Conservation (phyloP, 805 yeast genomes). For the Wickerhamiella hasegawae region DNA sequence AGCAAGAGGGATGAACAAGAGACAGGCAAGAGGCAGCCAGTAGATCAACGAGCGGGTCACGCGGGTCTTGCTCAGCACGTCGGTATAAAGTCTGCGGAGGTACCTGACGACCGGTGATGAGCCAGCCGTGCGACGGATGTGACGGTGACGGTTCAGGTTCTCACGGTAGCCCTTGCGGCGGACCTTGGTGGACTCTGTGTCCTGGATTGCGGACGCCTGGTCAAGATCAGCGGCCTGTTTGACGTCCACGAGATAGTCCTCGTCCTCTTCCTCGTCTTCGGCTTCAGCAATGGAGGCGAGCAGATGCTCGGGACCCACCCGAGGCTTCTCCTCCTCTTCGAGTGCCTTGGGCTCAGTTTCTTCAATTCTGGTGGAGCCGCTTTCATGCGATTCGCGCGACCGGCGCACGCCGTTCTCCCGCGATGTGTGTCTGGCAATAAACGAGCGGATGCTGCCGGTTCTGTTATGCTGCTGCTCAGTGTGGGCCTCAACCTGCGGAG, state of each 20-base stretch:
- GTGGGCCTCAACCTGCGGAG: no score
- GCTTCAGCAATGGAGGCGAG: constrained; percentile 12
- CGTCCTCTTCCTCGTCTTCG: constrained; percentile 10
- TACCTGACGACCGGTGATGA: constrained; percentile 7
- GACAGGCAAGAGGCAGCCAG: constrained; percentile 24
- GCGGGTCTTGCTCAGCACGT: constrained; percentile 12
- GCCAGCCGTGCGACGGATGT: constrained; percentile 8
- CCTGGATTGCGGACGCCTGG: constrained; percentile 3
- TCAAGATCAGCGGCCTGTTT: constrained; percentile 12
- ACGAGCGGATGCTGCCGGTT: background rate
- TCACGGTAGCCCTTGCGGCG: constrained; percentile 11
- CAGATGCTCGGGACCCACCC: constrained; percentile 5
- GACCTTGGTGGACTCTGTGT: background rate
- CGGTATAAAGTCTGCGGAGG: constrained; percentile 10
- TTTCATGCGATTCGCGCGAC: background rate
- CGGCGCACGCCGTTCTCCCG: no score
- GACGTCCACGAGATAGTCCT: constrained; percentile 8
- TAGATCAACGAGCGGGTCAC: constrained; percentile 21
- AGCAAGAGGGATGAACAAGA: constrained; percentile 25
- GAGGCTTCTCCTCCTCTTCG: background rate
- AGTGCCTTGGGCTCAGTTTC: constrained; percentile 5
- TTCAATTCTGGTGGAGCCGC: constrained; percentile 1
- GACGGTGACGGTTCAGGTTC: constrained; percentile 11
- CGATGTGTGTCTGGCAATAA: background rate
- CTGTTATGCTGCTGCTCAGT: background rate